These are phyloP conservation scores for Thelonectria blattea DNA, from an alignment of 2,329 filamentous ascomycete genomes.

Conservation along the genomic window DNA sequence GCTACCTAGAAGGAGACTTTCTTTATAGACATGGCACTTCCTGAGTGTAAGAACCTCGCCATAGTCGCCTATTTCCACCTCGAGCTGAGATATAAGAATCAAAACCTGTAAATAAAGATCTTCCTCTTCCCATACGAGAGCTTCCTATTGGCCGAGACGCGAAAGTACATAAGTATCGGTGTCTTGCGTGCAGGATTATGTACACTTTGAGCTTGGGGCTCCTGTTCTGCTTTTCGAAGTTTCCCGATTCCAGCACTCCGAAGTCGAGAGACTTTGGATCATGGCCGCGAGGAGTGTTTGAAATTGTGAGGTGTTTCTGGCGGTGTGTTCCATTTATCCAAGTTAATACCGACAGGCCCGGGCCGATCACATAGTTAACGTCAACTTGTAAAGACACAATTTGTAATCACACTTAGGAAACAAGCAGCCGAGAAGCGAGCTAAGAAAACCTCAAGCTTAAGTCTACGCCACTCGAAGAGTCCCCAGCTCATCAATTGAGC, in stretches of 20 bases:
- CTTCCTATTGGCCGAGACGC: not conserved
- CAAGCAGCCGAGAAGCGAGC: not conserved
- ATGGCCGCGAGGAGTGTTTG: no score
- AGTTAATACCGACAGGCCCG: not conserved
- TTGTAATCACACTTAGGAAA: not conserved
- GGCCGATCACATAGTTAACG: not conserved
- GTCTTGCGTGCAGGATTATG: not conserved
- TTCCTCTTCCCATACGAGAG: not conserved
- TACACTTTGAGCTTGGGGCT: not conserved
- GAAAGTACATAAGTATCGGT: not conserved
- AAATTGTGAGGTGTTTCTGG: no score
- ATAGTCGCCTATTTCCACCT: not conserved
- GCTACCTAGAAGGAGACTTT: not conserved
- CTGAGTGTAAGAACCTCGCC: not conserved
- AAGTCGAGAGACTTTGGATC: no score
- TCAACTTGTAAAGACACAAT: no score
- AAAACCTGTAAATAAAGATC: not conserved
- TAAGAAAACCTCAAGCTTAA: not conserved
- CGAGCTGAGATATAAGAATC: not conserved
- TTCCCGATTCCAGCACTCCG: not conserved
- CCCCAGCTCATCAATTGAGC: not conserved
- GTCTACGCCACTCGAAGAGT: not conserved
- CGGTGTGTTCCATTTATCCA: no score
- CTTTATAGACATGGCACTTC: not conserved
- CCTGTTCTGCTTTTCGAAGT: not conserved